Evolutionary conservation across 2,329 filamentous ascomycete species (phyloP), one percentile per base, ranked within the genome.

Genomic region (Apiospora kogelbergensis): DNA sequence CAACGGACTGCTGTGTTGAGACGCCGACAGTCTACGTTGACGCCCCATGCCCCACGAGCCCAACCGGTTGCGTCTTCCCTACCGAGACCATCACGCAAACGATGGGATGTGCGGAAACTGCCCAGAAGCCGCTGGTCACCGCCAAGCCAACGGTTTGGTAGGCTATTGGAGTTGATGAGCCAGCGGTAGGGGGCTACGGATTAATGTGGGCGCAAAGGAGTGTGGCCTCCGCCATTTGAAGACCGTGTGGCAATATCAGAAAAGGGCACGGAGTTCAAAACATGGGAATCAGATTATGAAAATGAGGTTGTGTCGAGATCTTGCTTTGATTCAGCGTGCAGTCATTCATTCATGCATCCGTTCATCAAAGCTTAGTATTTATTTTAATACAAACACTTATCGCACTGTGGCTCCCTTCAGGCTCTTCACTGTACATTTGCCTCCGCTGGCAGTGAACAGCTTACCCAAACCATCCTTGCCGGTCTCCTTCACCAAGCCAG

Each of bases 341-440:
- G 53, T 60, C 20, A n/a, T 60, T 60, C 26, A 60, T 37, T 37
- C 30, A 60, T 60, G n/a, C 53, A 22, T 60, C 53, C n/a, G 26
- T 60, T 60, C 17, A 20, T 60, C 13, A 20, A 37, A 37, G 53
- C 20, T 60, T 37, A n/a, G 53, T 60, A 60, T 37, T 60, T 17
- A 6, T 13, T 30, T n/a, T 37, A 37, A 66, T 65, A 46, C 65
- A 41, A 17, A 46, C 17, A 30, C 26, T 66, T 92, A 98, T 86
- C 94, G 89, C 72, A 98, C 93, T 73, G 90, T 89, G 72, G 93
- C 96, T 46, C 90, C 91, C 83, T 91, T 91, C 78, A 99, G 84
- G 70, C 86, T 93, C 81, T 91, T 89, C 71, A 98, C 95, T 60
- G 88, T 95, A 84, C 96, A 98, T 63, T 92, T 82, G 60, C 93